A percentile compares a stretch with the other conserved stretches of the same genome.
phyloP scores from a whole-genome alignment of 805 yeast species.

The Yamadazyma scolyti region DNA sequence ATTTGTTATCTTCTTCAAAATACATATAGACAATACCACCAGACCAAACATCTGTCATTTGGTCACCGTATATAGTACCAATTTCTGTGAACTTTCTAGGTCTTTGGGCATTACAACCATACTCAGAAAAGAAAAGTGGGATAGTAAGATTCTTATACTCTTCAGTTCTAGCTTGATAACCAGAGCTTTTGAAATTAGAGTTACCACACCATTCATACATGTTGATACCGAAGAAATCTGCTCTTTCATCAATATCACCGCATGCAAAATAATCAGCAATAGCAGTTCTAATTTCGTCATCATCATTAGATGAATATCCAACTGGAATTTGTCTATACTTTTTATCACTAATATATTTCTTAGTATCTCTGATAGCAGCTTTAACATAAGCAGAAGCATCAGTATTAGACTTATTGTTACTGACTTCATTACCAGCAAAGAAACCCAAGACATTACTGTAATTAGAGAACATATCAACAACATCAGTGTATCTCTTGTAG shows the following conservation, averaged over 20 bases:
- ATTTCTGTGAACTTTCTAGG: conserved; percentile 82
- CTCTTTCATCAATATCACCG: conserved; percentile 61
- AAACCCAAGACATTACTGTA: conserved; percentile 86
- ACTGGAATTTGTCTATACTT: conserved; percentile 81
- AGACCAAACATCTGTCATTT: conserved; percentile 89
- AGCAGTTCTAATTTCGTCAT: conserved; percentile 68
- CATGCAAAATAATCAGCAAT: conserved; percentile 86
- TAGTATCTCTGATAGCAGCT: conserved; percentile 91
- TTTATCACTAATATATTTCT: conserved; percentile 63
- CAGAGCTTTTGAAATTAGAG: conserved; percentile 56
- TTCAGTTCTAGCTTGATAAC: conserved; percentile 66
- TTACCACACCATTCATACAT: conserved; percentile 88
- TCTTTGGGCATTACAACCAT: conserved; percentile 72
- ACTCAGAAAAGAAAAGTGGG: conserved; percentile 84
- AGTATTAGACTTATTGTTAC: conserved; percentile 78
- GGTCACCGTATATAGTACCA: conserved; percentile 54
- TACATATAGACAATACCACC: conserved; percentile 95
- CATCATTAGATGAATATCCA: conserved; percentile 93
- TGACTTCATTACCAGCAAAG: conserved; percentile 97
- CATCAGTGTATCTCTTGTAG: conserved; percentile 73
- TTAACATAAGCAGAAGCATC: conserved; percentile 91
- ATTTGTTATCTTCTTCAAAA: conserved; percentile 77
- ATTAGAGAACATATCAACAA: conserved; percentile 73
- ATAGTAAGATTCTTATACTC: conserved; percentile 71
- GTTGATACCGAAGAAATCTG: conserved; percentile 81